These are phyloP conservation scores for Isatis tinctoria DNA, from an alignment of 345 rosid genomes.

Conservation along the genomic window DNA sequence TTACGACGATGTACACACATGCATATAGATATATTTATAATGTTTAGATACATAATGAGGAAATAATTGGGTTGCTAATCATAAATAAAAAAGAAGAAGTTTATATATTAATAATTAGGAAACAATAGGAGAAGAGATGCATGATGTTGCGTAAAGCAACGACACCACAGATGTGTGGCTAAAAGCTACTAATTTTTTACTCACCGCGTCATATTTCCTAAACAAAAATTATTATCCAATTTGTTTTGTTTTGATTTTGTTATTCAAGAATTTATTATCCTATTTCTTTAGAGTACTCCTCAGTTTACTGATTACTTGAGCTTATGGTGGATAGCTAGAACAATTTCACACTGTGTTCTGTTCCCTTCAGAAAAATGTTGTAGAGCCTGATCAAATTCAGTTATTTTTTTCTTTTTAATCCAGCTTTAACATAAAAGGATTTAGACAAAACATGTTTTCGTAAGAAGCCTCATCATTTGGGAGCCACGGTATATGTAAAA, in stretches of 20 bases:
- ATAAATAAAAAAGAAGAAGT: constrained; percentile 5
- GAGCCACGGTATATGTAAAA: not conserved
- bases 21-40: not conserved
- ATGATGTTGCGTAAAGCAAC: constrained; percentile 41
- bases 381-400: not conserved
- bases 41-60: constrained; percentile 7
- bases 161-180: constrained; percentile 32
- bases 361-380: not conserved
- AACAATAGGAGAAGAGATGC: constrained; percentile 22
- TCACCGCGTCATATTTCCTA: constrained; percentile 15
- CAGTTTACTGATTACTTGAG: not conserved
- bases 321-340: not conserved
- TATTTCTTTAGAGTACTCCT: not conserved
- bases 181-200: constrained; percentile 24
- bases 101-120: not conserved
- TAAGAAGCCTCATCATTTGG: not conserved
- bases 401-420: not conserved
- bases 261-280: not conserved
- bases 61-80: constrained; percentile 30
- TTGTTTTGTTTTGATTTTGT: not conserved
- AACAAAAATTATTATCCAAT: not conserved
- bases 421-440: not conserved
- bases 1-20: not conserved
- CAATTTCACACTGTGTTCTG: too few species aligned
- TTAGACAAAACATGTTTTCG: not conserved